Evolutionary conservation across 169 alveolate genomes (phyloP), one percentile per base, ranked within the genome.

Genomic region (Cryptosporidium ryanae): DNA sequence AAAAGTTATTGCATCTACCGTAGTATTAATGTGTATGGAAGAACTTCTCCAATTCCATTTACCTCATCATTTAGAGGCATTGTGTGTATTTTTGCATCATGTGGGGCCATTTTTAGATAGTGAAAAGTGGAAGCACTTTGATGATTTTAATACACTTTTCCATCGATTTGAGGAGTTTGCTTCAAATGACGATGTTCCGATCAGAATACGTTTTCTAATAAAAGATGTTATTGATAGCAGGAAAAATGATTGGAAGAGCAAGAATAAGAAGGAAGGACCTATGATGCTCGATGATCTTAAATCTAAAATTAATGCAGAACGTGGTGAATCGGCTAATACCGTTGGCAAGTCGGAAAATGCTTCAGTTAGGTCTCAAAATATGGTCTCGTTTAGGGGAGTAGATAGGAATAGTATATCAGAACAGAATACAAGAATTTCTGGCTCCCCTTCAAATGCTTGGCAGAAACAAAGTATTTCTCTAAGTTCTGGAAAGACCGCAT

Each of bases 31-130:
- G 65, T 94, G 96, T 68, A 82, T 94, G 84, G 94, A 93, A 50
- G 95, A 94, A 61, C 92, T 94, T 44, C 66, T 94, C 48, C 92
- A 91, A 91, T 71, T 90, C 90, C 82, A 92, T 91, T 18, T 91
- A 93, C 84, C 92, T 55, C 82, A 93, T 65, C 96, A 93, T 82
- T 82, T 94, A 57, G 96, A 94, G 82, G 96, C 95, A 0, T 67
- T 94, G 91, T 94, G 96, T 38, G 94, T 94, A 81, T 93, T 94
- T 65, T 55, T 94, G 66, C 95, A 94, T 82, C 93, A 95, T n/a
- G 95, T 94, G 21, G 96, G 96, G 92, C 93, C 90, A 89, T 94
- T 49, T 90, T 84, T 82, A 91, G 89, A 84, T 87, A 90, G 82
- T 61, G 91, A 90, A 66, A 90, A 92, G 64, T 93, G 95, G 91